Conservation (phyloP, 2,329 filamentous ascomycete species). For the Colletotrichum destructivum region DNA sequence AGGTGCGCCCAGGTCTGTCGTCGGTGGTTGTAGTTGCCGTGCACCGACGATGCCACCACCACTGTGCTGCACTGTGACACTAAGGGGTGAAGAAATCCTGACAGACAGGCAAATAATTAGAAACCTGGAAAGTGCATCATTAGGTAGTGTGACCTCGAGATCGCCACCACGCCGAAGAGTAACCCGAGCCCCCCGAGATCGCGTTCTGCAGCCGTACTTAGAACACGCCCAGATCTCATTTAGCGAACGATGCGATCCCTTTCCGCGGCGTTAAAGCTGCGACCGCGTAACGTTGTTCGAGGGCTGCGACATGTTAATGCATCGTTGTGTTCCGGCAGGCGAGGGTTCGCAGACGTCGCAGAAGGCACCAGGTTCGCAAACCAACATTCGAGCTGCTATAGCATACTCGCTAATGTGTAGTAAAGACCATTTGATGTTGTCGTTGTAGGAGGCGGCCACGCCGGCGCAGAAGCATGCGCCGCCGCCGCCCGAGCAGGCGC, state of each 20-base stretch:
- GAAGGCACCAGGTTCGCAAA: conserved; percentile 48
- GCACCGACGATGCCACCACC: conserved; percentile 17
- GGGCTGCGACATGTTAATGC: conserved; percentile 18
- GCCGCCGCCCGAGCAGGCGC: conserved; percentile 92
- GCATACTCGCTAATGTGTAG: conserved; percentile 13
- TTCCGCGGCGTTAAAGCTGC: conserved; percentile 24
- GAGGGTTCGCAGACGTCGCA: conserved; percentile 52
- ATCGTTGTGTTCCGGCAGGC: conserved; percentile 17
- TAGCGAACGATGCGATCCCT: conserved; percentile 24
- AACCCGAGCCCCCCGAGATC: not conserved
- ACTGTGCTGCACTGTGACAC: conserved; percentile 23
- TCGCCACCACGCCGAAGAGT: not conserved
- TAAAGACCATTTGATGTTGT: conserved; percentile 87
- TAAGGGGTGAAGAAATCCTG: not conserved
- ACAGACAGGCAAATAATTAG: not conserved
- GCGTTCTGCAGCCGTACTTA: too few species aligned
- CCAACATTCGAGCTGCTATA: not conserved
- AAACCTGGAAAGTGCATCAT: not conserved
- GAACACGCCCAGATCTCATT: not conserved
- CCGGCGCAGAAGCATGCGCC: conserved; percentile 92
- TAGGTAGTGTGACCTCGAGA: not conserved
- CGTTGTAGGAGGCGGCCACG: conserved; percentile 96
- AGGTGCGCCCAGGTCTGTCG: not conserved
- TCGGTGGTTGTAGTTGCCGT: conserved; percentile 11
- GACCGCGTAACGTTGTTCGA: conserved; percentile 15